These are phyloP conservation scores for Phytopythium aichiense DNA, from an alignment of 352 stramenopile species.

Conservation along the genomic window DNA sequence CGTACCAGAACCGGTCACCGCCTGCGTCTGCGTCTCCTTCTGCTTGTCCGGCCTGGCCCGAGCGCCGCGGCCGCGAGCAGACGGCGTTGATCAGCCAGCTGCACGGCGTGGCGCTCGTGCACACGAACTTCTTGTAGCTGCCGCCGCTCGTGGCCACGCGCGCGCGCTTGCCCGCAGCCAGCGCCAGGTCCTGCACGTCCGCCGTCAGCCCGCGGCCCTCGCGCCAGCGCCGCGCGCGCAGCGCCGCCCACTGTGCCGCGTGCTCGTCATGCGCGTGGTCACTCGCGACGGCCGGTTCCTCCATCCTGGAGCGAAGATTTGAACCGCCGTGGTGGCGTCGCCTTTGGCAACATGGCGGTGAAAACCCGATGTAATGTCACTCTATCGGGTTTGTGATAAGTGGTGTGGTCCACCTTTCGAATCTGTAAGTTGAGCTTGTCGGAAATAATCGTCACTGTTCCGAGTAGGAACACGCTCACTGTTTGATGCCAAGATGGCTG, in stretches of 20 bases:
- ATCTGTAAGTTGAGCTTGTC: too few relatives aligned
- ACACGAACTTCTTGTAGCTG: slow-evolving; percentile 58
- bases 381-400: too few relatives aligned
- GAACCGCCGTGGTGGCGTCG: too few relatives aligned
- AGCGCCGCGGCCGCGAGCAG: slow-evolving; percentile 24
- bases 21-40: background rate
- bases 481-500: too few relatives aligned
- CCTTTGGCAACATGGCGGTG: too few relatives aligned
- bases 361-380: too few relatives aligned
- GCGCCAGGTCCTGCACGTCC: slow-evolving; percentile 45
- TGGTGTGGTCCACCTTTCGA: too few relatives aligned
- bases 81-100: slow-evolving; percentile 49
- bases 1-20: slow-evolving; percentile 37
- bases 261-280: background rate
- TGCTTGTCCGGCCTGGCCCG: background rate
- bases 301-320: too few relatives aligned
- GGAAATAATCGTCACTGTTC: too few relatives aligned
- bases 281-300: too few relatives aligned
- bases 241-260: slow-evolving; percentile 18
- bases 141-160: slow-evolving; percentile 44
- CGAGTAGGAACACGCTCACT: too few relatives aligned
- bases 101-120: slow-evolving; percentile 32
- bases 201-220: slow-evolving; percentile 39
- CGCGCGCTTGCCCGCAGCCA: slow-evolving; percentile 37
- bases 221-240: slow-evolving; percentile 32